These are phyloP conservation scores for Draba incana DNA, from an alignment of 345 rosid species.

Conservation along the genomic window DNA sequence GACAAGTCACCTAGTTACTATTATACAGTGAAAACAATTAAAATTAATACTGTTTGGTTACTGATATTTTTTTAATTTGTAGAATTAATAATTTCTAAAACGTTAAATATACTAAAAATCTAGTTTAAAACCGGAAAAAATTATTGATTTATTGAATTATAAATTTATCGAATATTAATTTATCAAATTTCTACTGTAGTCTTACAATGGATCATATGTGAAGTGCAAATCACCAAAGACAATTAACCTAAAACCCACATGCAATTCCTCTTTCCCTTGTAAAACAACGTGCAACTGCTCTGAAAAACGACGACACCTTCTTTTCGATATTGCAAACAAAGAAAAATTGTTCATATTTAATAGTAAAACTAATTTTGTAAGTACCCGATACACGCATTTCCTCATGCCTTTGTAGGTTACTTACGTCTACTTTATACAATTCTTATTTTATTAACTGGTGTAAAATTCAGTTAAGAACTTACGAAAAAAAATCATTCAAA, in stretches of 20 bases:
- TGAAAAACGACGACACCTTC: constrained; percentile 14
- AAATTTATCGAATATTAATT: no score
- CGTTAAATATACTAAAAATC: no score
- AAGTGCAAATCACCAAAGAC: constrained; percentile 20
- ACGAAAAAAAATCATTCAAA: background rate
- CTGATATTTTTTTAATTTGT: no score
- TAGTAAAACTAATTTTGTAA: background rate
- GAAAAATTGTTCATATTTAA: no score
- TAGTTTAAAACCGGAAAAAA: no score
- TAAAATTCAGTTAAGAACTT: background rate
- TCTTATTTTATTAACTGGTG: background rate
- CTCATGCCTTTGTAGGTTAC: constrained; percentile 34
- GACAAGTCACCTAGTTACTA: no score
- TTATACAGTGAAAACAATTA: no score
- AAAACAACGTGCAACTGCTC: constrained; percentile 37
- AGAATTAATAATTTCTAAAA: no score
- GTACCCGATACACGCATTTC: constrained; percentile 13
- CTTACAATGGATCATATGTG: background rate
- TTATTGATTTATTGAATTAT: no score
- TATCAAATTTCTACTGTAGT: no score
- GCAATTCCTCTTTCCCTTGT: constrained; percentile 29
- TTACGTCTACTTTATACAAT: constrained; percentile 15
- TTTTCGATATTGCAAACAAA: constrained; percentile 15
- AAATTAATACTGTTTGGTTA: no score
- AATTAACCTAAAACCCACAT: constrained; percentile 39